These are phyloP conservation scores for Acanthamoeba royreba DNA, from an alignment of 208 protist genomes.

Conservation along the genomic window DNA sequence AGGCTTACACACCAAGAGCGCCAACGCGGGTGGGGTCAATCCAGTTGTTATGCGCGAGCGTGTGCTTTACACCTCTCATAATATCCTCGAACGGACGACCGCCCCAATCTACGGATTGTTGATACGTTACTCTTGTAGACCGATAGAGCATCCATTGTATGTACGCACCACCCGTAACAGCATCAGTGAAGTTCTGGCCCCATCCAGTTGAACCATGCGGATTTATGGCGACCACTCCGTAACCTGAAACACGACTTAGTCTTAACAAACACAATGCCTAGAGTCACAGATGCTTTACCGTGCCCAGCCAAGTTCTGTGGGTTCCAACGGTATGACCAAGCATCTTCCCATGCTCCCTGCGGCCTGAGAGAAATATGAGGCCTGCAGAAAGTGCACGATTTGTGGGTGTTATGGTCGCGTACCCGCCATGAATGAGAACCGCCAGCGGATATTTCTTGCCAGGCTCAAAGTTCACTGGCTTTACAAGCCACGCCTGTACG, in stretches of 20 bases:
- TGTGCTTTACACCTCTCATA: constrained; percentile 40
- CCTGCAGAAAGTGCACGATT: background rate
- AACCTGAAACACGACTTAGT: too few relatives aligned
- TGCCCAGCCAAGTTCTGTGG: background rate
- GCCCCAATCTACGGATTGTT: constrained; percentile 42
- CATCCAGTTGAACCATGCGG: constrained; percentile 40
- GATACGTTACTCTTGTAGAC: background rate
- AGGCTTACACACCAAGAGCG: constrained; percentile 29
- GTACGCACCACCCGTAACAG: background rate
- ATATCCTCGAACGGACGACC: constrained; percentile 49
- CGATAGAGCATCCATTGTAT: background rate
- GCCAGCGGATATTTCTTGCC: constrained; percentile 45
- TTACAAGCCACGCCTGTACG: constrained; percentile 53
- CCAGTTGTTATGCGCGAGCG: background rate
- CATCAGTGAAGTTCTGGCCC: constrained; percentile 53
- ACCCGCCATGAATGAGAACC: constrained; percentile 54
- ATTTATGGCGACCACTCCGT: constrained; percentile 56
- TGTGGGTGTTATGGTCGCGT: background rate
- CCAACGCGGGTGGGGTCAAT: constrained; percentile 20
- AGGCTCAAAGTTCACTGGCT: constrained; percentile 33
- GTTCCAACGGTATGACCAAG: constrained; percentile 55
- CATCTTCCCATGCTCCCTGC: background rate
- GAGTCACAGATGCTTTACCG: background rate
- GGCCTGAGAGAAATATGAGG: background rate
- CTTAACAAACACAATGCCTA: too few relatives aligned